Evolutionary conservation across 1,139 yeast genomes (phyloP).

Genomic region (Geotrichum cucujoidarum): DNA sequence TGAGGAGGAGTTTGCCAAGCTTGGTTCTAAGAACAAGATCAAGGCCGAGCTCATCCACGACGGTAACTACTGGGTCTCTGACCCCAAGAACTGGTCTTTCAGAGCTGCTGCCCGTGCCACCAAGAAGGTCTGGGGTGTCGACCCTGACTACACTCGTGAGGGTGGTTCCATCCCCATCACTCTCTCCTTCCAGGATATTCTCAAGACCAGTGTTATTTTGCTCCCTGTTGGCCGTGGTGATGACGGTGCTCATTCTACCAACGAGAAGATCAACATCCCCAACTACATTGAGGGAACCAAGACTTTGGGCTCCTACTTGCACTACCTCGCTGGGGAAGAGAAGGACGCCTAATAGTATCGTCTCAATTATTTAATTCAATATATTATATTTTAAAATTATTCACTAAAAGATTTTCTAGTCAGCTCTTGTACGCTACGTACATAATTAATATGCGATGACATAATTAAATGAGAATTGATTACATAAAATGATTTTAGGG

Average conservation of each 20-base stretch:
- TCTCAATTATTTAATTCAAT: neutral
- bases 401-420: neutral
- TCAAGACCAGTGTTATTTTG: conserved; percentile 78
- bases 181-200: conserved; percentile 78
- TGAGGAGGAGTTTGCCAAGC: conserved; percentile 55
- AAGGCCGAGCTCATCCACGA: conserved; percentile 79
- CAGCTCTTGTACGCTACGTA: no score
- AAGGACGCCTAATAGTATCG: conserved; percentile 31
- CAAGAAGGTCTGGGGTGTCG: conserved; percentile 86
- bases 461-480: no score
- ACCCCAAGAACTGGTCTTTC: conserved; percentile 88
- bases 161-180: conserved; percentile 98
- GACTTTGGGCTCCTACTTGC: conserved; percentile 89
- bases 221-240: conserved; percentile 98
- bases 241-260: conserved; percentile 97
- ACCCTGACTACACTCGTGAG: conserved; percentile 96
- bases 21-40: conserved; percentile 71
- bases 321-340: conserved; percentile 59
- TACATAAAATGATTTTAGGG: no score
- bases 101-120: conserved; percentile 95
- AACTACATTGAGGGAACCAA: conserved; percentile 93
- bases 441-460: no score
- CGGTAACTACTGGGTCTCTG: conserved; percentile 94
- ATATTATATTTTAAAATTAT: neutral
- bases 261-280: conserved; percentile 83